phyloP scores from a whole-genome alignment of 257 asterid genomes.

The Solanum chmielewskii region DNA sequence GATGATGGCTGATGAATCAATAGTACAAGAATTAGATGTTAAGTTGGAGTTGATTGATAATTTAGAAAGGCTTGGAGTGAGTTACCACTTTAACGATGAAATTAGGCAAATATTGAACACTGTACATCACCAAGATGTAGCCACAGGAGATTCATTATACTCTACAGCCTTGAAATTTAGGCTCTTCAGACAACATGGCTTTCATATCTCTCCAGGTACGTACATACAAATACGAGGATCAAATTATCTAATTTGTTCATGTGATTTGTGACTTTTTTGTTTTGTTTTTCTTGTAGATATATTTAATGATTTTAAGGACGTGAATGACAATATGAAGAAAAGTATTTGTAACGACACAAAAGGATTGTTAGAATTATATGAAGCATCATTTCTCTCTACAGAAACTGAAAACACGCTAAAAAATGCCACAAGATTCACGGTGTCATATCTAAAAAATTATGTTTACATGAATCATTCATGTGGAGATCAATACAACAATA shows the following conservation, averaged over 20 bases:
- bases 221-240: too few species aligned
- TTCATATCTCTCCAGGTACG: neutral
- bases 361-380: too few species aligned
- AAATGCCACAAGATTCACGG: neutral
- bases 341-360: neutral
- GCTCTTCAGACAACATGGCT: neutral
- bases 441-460: too few species aligned
- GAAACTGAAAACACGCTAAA: neutral
- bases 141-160: constrained; percentile 4
- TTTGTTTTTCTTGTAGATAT: neutral
- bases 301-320: constrained; percentile 14
- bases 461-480: neutral
- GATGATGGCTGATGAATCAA: too few species aligned
- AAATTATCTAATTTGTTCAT: too few species aligned
- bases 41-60: too few species aligned
- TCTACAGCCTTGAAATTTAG: constrained; percentile 24
- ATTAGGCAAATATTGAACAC: neutral
- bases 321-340: neutral
- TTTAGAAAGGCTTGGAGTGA: too few species aligned
- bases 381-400: constrained; percentile 5
- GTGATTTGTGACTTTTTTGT: neutral
- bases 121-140: neutral
- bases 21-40: too few species aligned
- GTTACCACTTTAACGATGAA: too few species aligned
- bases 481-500: neutral